These are phyloP conservation scores for Amaranthus hypochondriacus DNA, from an alignment of 148 eudicot genomes.

Conservation along the genomic window DNA sequence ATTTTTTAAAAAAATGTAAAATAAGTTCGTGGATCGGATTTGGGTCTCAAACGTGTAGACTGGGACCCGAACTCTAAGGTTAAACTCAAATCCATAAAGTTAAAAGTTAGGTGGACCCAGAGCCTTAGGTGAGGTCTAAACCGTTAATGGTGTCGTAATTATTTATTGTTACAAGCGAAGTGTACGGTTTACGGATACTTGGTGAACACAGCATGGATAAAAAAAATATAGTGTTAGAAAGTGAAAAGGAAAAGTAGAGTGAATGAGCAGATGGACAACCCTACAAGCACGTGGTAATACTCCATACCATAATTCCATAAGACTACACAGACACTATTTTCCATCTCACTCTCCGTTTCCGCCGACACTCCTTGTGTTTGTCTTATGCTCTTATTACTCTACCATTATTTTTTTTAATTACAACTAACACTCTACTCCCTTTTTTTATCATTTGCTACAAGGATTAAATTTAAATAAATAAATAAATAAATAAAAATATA, in stretches of 20 bases:
- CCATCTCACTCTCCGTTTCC: conserved; percentile 12
- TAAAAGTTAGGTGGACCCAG: too few relatives aligned
- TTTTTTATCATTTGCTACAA: not conserved
- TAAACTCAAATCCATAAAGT: too few relatives aligned
- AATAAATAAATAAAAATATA: too few relatives aligned
- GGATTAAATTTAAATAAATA: too few relatives aligned
- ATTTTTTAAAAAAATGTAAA: too few relatives aligned
- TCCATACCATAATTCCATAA: conserved; percentile 16
- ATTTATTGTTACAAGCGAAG: not conserved
- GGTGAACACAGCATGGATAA: not conserved
- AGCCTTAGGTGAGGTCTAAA: too few relatives aligned
- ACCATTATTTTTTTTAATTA: not conserved
- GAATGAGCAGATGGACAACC: conserved; percentile 15
- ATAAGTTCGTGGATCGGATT: too few relatives aligned
- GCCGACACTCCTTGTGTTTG: conserved; percentile 30
- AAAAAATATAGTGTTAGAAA: not conserved
- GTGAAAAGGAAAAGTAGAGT: conserved; percentile 14
- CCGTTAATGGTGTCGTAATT: too few relatives aligned
- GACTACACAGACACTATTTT: conserved; percentile 1
- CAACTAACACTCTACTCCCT: too few relatives aligned
- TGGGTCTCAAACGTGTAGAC: too few relatives aligned
- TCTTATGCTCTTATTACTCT: not conserved
- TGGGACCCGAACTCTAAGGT: too few relatives aligned
- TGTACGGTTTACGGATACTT: not conserved
- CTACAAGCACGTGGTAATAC: conserved; percentile 33